Conservation (phyloP, 1,139 yeast genomes). For the Sugiyamaella japonica region DNA sequence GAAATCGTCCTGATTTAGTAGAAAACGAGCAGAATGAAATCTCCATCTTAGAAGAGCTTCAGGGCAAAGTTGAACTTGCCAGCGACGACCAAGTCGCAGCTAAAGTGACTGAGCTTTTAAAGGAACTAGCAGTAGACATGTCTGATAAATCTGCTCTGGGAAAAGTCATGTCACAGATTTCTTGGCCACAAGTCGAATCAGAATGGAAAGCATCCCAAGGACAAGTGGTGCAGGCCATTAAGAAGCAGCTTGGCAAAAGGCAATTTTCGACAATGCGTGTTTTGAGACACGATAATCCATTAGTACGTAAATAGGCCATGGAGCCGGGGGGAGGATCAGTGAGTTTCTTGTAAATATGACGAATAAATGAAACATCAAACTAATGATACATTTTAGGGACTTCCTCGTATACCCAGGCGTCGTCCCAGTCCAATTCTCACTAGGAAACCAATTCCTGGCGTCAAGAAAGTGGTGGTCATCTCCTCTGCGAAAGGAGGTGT, state of each 20-base stretch:
- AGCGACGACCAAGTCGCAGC: conserved; percentile 50
- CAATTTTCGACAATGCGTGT: conserved; percentile 25
- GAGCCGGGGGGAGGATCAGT: not conserved
- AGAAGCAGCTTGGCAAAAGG: conserved; percentile 30
- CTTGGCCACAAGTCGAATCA: conserved; percentile 49
- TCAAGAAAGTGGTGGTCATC: conserved; percentile 61
- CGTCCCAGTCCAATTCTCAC: conserved; percentile 44
- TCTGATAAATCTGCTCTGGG: conserved; percentile 41
- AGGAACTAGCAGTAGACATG: conserved; percentile 35
- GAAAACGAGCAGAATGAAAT: conserved; percentile 56
- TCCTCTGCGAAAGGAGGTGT: conserved; percentile 85
- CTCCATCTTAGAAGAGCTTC: conserved; percentile 47
- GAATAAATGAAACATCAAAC: conserved; percentile 12
- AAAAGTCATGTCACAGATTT: conserved; percentile 48
- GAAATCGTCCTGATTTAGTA: conserved; percentile 57
- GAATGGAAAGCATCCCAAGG: conserved; percentile 57
- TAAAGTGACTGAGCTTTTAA: conserved; percentile 44
- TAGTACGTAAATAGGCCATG: conserved; percentile 43
- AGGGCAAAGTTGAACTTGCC: conserved; percentile 52
- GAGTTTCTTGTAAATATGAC: conserved; percentile 11
- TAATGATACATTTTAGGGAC: conserved; percentile 43
- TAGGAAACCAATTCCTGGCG: conserved; percentile 60
- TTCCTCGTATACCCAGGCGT: conserved; percentile 46
- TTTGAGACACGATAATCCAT: conserved; percentile 51
- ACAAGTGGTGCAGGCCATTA: conserved; percentile 34